Evolutionary conservation across 192 early-diverging fungal species (phyloP).

Genomic region (Rhizophagus prolifer): DNA sequence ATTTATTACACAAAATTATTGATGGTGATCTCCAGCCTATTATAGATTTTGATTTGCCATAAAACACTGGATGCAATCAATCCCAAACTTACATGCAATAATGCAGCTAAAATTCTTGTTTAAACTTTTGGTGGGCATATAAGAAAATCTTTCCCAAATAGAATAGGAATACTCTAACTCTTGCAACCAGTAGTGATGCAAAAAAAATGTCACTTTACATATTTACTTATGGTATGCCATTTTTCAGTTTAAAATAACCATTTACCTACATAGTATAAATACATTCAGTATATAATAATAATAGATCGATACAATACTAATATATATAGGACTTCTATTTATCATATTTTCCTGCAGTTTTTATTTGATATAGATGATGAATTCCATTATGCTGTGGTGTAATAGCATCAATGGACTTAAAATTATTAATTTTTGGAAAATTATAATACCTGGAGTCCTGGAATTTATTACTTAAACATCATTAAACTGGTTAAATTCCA

Average conservation of each 20-base stretch:
- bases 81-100: too few relatives aligned
- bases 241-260: not conserved
- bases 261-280: not conserved
- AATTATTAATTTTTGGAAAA: not conserved
- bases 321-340: not conserved
- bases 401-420: conserved; percentile 7
- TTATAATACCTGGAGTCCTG: not conserved
- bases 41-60: too few relatives aligned
- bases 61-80: too few relatives aligned
- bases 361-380: conserved; percentile 18
- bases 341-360: not conserved
- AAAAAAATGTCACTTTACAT: too few relatives aligned
- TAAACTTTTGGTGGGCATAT: too few relatives aligned
- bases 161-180: too few relatives aligned
- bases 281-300: conserved; percentile 1
- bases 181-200: too few relatives aligned
- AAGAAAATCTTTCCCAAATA: too few relatives aligned
- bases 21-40: too few relatives aligned
- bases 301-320: not conserved
- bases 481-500: not conserved
- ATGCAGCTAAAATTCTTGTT: too few relatives aligned
- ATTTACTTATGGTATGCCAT: too few relatives aligned
- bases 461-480: not conserved
- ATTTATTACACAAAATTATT: too few relatives aligned
- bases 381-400: not conserved